Evolutionary conservation across 306 rosid species (phyloP).

Genomic region (Argentina anserina): DNA sequence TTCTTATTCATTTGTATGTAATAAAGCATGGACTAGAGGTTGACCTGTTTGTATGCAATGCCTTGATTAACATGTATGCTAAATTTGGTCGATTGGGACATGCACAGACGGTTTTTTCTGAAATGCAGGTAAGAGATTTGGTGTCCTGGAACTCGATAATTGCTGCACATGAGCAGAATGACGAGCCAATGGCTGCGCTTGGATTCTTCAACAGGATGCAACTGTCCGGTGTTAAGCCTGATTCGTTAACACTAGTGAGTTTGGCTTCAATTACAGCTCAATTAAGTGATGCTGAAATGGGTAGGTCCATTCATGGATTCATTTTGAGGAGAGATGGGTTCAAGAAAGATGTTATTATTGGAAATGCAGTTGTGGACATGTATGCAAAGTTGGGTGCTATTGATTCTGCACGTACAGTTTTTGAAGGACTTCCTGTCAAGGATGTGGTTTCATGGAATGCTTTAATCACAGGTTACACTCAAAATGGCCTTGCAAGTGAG

Average conservation of each 20-base stretch:
- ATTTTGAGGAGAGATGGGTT: conserved; percentile 39
- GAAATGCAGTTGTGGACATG: conserved; percentile 54
- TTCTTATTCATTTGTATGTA: conserved; percentile 39
- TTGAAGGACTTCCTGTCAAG: conserved; percentile 36
- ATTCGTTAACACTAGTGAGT: conserved; percentile 40
- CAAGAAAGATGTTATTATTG: conserved; percentile 33
- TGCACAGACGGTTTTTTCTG: conserved; percentile 33
- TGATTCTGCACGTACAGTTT: conserved; percentile 30
- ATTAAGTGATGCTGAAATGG: conserved; percentile 24
- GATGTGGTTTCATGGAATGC: conserved; percentile 47
- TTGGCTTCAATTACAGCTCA: conserved; percentile 48
- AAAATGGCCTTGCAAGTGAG: conserved; percentile 49
- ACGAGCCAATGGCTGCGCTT: conserved; percentile 34
- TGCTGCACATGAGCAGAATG: conserved; percentile 45
- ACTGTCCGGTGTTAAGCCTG: conserved; percentile 22
- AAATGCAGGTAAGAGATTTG: conserved; percentile 38
- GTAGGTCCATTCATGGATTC: conserved; percentile 41
- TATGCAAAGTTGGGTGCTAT: conserved; percentile 45
- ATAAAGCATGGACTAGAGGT: conserved; percentile 43
- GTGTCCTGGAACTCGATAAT: conserved; percentile 54
- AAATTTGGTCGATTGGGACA: conserved; percentile 41
- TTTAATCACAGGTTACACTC: conserved; percentile 48
- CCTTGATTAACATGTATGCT: conserved; percentile 51
- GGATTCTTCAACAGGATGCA: conserved; percentile 33
- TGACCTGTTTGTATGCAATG: conserved; percentile 40